These are phyloP conservation scores for Ceratocystis papillata DNA, from an alignment of 2,329 filamentous ascomycete genomes.

Conservation along the genomic window DNA sequence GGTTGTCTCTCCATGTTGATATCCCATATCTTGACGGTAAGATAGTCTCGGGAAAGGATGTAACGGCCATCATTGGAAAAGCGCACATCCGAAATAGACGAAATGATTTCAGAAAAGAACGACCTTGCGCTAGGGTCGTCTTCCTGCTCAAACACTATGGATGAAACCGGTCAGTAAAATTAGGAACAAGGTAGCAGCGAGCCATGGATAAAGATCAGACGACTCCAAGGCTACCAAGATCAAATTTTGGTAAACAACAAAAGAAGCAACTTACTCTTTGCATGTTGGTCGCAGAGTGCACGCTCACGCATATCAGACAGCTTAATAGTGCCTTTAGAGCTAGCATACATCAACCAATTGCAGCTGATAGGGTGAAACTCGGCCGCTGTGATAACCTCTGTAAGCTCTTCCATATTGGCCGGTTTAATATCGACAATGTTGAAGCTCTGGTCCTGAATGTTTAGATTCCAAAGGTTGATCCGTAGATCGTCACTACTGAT, in stretches of 20 bases:
- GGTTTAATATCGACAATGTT: slow-evolving; percentile 99
- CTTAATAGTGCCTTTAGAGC: slow-evolving; percentile 98
- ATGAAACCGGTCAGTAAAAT: not conserved
- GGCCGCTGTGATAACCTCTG: slow-evolving; percentile 94
- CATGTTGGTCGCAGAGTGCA: slow-evolving; percentile 87
- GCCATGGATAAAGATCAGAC: not conserved
- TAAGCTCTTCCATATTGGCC: slow-evolving; percentile 98
- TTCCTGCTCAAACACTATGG: slow-evolving; percentile 90
- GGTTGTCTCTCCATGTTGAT: slow-evolving; percentile 98
- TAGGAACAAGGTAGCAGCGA: not conserved
- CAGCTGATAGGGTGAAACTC: slow-evolving; percentile 96
- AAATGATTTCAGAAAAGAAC: slow-evolving; percentile 99
- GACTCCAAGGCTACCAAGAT: not conserved
- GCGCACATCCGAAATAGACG: slow-evolving; percentile 95
- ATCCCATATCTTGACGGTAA: slow-evolving; percentile 99
- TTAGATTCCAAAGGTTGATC: slow-evolving; percentile 98
- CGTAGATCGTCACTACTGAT: slow-evolving; percentile 96
- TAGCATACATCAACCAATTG: slow-evolving; percentile 99
- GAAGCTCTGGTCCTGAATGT: slow-evolving; percentile 99
- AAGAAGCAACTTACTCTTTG: slow-evolving; percentile 56
- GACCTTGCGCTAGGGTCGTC: slow-evolving; percentile 94
- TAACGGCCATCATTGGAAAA: slow-evolving; percentile 95
- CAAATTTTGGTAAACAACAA: slow-evolving; percentile 7
- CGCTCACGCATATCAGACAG: slow-evolving; percentile 97
- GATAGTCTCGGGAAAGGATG: slow-evolving; percentile 92